phyloP scores from a whole-genome alignment of 306 rosid genomes.

The barrel medic (Medicago truncatula) region MtrunA17r5.0-ANR NC_053049.1:27346501-27347000 shows the following conservation, averaged over 20 bases:
- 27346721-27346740: conserved; percentile 11
- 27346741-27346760: conserved; percentile 25
- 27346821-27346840: conserved; percentile 86
- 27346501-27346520: conserved; percentile 58
- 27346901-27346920: conserved; percentile 74
- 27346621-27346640: conserved; percentile 74
- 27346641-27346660: conserved; percentile 12
- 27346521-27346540: conserved; percentile 88
- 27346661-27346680: conserved; percentile 2
- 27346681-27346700: conserved; percentile 22
- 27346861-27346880: conserved; percentile 86
- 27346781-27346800: conserved; percentile 68
- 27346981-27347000: background rate
- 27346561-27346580: conserved; percentile 91
- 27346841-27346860: conserved; percentile 81
- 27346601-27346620: conserved; percentile 81
- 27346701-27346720: conserved; percentile 5
- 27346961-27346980: conserved; percentile 43
- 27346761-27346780: conserved; percentile 17
- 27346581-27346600: conserved; percentile 80
- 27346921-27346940: conserved; percentile 56
- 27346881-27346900: conserved; percentile 83
- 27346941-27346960: conserved; percentile 62
- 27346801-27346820: conserved; percentile 89
- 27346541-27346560: conserved; percentile 78